Evolutionary conservation across 2,329 filamentous ascomycete species (phyloP), one percentile per base, ranked within the genome.

Genomic region (Pseudogymnoascus sp.): DNA sequence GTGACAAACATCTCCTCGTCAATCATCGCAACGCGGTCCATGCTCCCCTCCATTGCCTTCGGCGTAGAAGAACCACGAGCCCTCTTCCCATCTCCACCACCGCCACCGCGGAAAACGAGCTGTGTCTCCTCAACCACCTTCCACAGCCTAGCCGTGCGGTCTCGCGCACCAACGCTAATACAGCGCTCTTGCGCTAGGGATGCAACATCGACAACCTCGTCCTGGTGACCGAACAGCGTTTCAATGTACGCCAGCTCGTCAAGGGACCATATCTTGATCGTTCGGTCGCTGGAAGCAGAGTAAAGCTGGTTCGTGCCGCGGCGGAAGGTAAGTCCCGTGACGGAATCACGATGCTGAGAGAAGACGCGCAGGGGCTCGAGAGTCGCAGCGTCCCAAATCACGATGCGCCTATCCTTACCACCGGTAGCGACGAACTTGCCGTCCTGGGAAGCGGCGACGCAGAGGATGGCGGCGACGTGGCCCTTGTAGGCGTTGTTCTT

Each of bases 121-220:
- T 99, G 95, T 1, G 89, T 91, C 78, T 99, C 93, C 71, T 99
- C 95, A 4, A 91, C 86, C 1, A 99, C 93, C 76, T 97, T 97
- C 95, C 95, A 99, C 69, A 96, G 78, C 64, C 95, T 83, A 40
- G 93, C 95, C 1, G 93, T 97, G 64, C 93, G 87, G 75, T 99
- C 95, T 68, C 95, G 83, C 5, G 91, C 89, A 63, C 95, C 95
- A 17, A 96, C 95, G 66, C 88, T 95, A 65, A 97, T 83, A 73
- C 95, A 97, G 60, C 91, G 87, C 75, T 97, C 95, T 69, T 92
- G 87, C 1, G 88, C 87, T 66, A 96, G 82, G 21, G 91, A 88
- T 67, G 90, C 89, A 63, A 99, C 85, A 71, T 92, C 90, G 38
- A 93, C 82, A 4, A 97, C 89, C 67, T 90, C 83, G 73, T 97